These are phyloP conservation scores for Pyrenochaeta sp. DNA, from an alignment of 2,329 filamentous ascomycete species.

Conservation along the genomic window DNA sequence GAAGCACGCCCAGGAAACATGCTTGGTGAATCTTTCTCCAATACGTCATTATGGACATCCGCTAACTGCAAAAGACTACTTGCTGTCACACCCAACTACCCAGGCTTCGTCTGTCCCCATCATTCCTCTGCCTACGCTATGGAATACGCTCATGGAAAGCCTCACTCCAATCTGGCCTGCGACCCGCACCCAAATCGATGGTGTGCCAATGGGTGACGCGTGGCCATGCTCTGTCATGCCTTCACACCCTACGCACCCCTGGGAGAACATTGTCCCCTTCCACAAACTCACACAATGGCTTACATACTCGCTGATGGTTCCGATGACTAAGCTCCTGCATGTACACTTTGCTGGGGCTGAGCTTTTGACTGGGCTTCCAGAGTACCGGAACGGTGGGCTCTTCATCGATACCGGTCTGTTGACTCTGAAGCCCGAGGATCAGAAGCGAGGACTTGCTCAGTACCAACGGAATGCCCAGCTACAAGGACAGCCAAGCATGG, in stretches of 20 bases:
- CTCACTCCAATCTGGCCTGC: slow-evolving; percentile 87
- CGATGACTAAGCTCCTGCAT: slow-evolving; percentile 81
- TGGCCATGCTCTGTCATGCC: slow-evolving; percentile 92
- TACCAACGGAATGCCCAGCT: slow-evolving; percentile 75
- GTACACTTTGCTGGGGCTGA: slow-evolving; percentile 83
- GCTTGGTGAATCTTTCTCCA: too few species aligned
- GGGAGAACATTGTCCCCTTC: slow-evolving; percentile 87
- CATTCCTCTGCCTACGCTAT: slow-evolving; percentile 84
- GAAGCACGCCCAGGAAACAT: slow-evolving; percentile 91
- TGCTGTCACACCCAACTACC: slow-evolving; percentile 90
- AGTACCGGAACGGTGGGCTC: slow-evolving; percentile 91
- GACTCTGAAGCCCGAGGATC: slow-evolving; percentile 74
- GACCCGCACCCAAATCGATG: slow-evolving; percentile 85
- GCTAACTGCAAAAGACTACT: slow-evolving; percentile 69
- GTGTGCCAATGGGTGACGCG: slow-evolving; percentile 86
- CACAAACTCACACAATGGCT: slow-evolving; percentile 94
- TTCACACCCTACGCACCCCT: slow-evolving; percentile 70
- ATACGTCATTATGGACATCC: too few species aligned
- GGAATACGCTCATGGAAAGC: slow-evolving; percentile 88
- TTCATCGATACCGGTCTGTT: slow-evolving; percentile 86
- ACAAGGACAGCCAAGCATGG: slow-evolving; percentile 73
- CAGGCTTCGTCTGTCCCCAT: slow-evolving; percentile 89
- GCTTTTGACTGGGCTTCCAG: slow-evolving; percentile 85
- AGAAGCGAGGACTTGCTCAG: slow-evolving; percentile 72
- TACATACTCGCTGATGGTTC: slow-evolving; percentile 90